These are phyloP conservation scores for Beta corolliflora DNA, from an alignment of 179 eudicot species.

Conservation along the genomic window DNA sequence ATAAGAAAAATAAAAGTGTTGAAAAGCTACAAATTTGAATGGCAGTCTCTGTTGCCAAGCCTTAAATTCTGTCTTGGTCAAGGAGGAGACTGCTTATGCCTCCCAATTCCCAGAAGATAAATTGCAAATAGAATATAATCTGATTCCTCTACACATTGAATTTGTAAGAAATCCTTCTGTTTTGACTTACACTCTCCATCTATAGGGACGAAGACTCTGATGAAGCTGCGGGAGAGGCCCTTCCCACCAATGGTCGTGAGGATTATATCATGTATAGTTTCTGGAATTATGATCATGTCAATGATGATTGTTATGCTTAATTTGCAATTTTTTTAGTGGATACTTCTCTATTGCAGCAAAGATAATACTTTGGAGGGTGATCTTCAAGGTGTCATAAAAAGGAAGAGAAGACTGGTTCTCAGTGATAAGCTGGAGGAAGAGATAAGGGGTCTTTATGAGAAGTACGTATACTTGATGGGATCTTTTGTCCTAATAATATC, in stretches of 20 bases:
- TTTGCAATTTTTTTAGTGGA: constrained; percentile 10
- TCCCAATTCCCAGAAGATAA: not conserved
- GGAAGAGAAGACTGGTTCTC: constrained; percentile 56
- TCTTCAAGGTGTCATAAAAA: constrained; percentile 37
- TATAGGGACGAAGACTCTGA: constrained; percentile 50
- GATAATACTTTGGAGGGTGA: constrained; percentile 35
- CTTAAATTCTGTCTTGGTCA: not conserved
- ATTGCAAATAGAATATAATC: not conserved
- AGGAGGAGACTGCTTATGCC: not conserved
- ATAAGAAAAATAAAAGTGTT: no score
- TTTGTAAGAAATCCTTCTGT: constrained; percentile 10
- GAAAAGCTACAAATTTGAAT: not conserved
- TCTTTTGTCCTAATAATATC: not conserved
- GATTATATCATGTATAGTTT: constrained; percentile 40
- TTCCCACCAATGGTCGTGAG: constrained; percentile 27
- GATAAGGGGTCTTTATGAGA: constrained; percentile 62
- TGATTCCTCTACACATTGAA: not conserved
- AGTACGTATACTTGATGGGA: constrained; percentile 47
- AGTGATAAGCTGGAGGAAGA: constrained; percentile 59
- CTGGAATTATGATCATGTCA: constrained; percentile 10
- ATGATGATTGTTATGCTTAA: not conserved
- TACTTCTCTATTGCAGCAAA: constrained; percentile 49
- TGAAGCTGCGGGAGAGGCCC: constrained; percentile 29
- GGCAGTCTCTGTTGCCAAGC: not conserved
- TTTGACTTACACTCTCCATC: constrained; percentile 16